A percentile compares a stretch with the other conserved stretches of the same genome.
Conservation (phyloP, 768 basidiomycete species). For the Agrocybe pediades region DNA sequence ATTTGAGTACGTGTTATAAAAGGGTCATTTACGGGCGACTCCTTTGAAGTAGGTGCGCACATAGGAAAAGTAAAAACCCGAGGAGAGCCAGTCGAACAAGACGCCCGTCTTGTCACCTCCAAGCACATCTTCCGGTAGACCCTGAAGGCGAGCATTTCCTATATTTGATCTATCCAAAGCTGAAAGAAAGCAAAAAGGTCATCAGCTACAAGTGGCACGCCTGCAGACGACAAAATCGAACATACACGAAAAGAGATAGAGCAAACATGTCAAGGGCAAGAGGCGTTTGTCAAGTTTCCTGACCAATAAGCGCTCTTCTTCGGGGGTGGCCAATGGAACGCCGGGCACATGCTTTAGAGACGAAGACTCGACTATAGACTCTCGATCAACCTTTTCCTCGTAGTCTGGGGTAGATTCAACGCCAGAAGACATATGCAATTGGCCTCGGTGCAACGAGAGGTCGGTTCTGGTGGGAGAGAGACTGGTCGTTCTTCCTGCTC, state of each 20-base stretch:
- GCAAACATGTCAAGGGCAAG: neutral
- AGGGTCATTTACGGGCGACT: neutral
- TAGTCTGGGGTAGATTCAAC: no score
- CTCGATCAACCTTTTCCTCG: no score
- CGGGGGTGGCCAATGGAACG: neutral
- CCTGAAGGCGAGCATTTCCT: constrained; percentile 78
- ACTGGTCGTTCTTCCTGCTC: no score
- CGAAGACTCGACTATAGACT: no score
- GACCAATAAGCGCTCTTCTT: neutral
- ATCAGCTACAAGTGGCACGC: neutral
- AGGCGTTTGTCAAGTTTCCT: neutral
- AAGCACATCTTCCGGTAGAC: constrained; percentile 63
- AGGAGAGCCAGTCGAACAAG: constrained; percentile 76
- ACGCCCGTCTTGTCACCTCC: constrained; percentile 67
- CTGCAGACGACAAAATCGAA: neutral
- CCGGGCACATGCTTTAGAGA: neutral
- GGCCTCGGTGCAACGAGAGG: no score
- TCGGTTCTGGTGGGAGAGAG: no score
- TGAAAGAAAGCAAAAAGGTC: constrained; percentile 12
- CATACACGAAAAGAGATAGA: neutral
- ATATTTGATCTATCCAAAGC: constrained; percentile 77
- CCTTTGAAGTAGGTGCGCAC: constrained; percentile 33
- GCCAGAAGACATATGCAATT: no score
- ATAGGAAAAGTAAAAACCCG: constrained; percentile 79
- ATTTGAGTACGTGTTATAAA: neutral